Base-by-base conservation (phyloP, 1,284 basidiomycete genomes). In the Cutaneotrichosporon cavernicola region DNA sequence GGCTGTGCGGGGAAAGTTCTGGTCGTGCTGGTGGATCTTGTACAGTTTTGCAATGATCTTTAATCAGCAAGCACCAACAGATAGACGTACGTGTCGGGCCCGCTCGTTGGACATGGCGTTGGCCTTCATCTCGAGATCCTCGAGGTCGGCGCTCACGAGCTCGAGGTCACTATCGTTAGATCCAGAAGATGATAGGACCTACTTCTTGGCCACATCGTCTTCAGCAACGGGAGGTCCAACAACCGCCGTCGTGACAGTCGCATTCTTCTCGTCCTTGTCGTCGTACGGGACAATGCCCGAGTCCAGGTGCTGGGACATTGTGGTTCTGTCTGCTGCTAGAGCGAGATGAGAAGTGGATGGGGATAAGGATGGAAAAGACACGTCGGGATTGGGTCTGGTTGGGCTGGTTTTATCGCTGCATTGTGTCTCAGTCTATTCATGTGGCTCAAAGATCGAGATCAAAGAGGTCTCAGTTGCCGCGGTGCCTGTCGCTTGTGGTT, bases 11-110 rank as follows among this genome's bases (percentile, higher is more conserved):
- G 68, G 65, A 63, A 75, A 73, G 66, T 75, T 75, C 47, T 73
- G 75, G 59, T 76, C 75, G 63, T 73, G 53, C 53, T 64, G 31
- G 62, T 76, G 75, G 46, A 73, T 64, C 52, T 67, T 52, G 36
- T 43, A 38, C 9, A 72, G 60, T 60, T 72, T 65, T 11, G 16
- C 18, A 61, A 74, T 66, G 63, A 74, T 71, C 43, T 46, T 5
- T 6, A 18, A 18, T 46, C 18, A 46, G 43, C 43, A 16, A n/a
- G 7, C 18, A 0, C 2, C 6, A n/a, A 7, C 18, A 4, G 43
- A 18, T 13, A 16, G 14, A 46, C 43, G 18, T n/a, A 46, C 43
- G 43, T n/a, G 4, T 4, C 18, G 43, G 18, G 5, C 4, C 7
- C 18, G 43, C 43, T 46, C 43, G 43, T 21, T 46, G 43, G 43